Evolutionary conservation across 2,329 filamentous ascomycete species (phyloP), one percentile per base, ranked within the genome.

Genomic region (Simplicillium aogashimaense): DNA sequence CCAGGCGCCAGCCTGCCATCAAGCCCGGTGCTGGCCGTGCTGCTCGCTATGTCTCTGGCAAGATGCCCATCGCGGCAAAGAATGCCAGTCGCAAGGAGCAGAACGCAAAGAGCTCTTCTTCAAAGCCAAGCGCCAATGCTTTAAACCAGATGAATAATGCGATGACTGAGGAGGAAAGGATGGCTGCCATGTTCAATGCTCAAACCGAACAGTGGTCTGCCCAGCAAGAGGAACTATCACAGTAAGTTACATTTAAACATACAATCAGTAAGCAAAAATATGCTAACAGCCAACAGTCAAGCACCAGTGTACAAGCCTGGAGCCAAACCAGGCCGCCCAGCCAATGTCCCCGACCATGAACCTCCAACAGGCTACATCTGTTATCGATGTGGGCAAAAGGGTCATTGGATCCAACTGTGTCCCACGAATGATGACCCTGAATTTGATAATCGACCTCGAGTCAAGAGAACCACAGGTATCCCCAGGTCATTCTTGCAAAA

Each of bases 331-430:
- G 20, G 20, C 20, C 73, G 79, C 48, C 73, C 77, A 4, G 70
- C 75, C 42, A 85, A 86, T 48, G 84, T 94, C 20, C 92, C 92
- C 4, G 89, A 94, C 52, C 89, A 95, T 55, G 87, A 92, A 35
- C 89, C 92, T 3, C 92, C 92, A 1, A 83, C 85, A 39, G 89
- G 89, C 39, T 98, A 98, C 61, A 83, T 95, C 45, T 98, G 92
- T 65, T 95, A 95, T 59, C 83, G 92, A 37, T 98, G 92, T 63
- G 85, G 88, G 45, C 84, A 95, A 61, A 95, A 95, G 66, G 92
- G 89, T n/a, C 92, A 98, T 61, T 98, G 90, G 90, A 98, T 98
- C 47, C 90, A 97, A 65, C 78, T 86, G 39, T 98, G 92, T 56
- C 92, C 92, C 7, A 98, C 90, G n/a, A 98, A 98, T 60, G 87